Base-by-base conservation (phyloP, 768 basidiomycete species). In the Russula sp. region DNA sequence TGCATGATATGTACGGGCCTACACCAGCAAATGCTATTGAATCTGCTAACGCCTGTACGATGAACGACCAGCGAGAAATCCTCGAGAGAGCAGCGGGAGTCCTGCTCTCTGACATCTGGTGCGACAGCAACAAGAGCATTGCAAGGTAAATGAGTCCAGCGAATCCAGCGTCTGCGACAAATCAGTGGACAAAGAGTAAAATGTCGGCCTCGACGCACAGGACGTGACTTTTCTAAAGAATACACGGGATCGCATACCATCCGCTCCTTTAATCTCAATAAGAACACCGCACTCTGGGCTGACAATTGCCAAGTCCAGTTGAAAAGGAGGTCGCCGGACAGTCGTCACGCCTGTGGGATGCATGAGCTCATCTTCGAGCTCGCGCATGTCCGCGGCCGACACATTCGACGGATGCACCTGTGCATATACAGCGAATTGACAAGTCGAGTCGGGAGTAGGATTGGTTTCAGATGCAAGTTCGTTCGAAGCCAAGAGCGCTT, bases 221-320 rank as follows among this genome's bases (percentile, higher is more conserved):
- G 77, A 77, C 3, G 78, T 75, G 20, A 78, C 76, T 67, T 79
- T 80, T 16, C 75, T 69, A 73, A 78, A 81, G 61, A 80, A 77
- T 20, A 71, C 71, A 55, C 70, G 68, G 3, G 75, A 73, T 22
- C 75, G 73, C 55, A 94, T 70, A 0, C 92, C 92, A 49, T 84
- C 79, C 0, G 86, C 83, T 27, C 86, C 81, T 32, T 78, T 78
- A 4, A 92, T 70, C 62, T 86, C 85, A 55, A 85, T 84, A 44
- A 92, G 73, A 44, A 93, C 73, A 3, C 90, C 94, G 70, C 94
- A 96, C 63, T 89, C 83, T 69, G 82, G 83, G 71, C 93, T 94
- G 52, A 94, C 70, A 1, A 93, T 71, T 7, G 94, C 75, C 9
- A 84, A 88, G 55, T 80, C 82, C 49, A 91, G 70, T 2, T 76